These are phyloP conservation scores for Citrus reticulata DNA, from an alignment of 345 rosid species.

Conservation along the genomic window DNA sequence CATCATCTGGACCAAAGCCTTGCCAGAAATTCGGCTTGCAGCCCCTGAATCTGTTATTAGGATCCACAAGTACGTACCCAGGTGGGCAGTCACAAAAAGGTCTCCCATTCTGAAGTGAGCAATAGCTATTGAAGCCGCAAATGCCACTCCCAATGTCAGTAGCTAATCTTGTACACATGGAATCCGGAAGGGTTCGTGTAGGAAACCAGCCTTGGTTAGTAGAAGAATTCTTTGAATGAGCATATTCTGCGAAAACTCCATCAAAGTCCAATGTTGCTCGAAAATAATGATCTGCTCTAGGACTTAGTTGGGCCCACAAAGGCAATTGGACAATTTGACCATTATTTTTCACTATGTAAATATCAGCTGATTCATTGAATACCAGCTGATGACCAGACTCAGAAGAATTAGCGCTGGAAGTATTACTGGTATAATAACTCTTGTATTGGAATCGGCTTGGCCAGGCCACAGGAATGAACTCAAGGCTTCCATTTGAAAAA, in stretches of 20 bases:
- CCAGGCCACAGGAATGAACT: slow-evolving; percentile 17
- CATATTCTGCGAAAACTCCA: slow-evolving; percentile 22
- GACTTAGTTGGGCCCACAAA: background rate
- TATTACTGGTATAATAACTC: slow-evolving; percentile 16
- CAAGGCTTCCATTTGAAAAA: slow-evolving; percentile 16
- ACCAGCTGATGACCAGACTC: slow-evolving; percentile 9
- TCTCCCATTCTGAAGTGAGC: slow-evolving; percentile 7
- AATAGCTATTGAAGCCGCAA: slow-evolving; percentile 30
- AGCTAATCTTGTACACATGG: slow-evolving; percentile 11
- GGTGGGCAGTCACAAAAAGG: slow-evolving; percentile 22
- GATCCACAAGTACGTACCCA: slow-evolving; percentile 13
- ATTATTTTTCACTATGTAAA: background rate
- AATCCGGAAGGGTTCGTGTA: background rate
- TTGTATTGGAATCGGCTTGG: slow-evolving; percentile 10
- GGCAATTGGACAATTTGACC: slow-evolving; percentile 1
- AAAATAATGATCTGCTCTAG: slow-evolving; percentile 11
- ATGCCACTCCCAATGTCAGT: slow-evolving; percentile 9
- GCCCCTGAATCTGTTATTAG: background rate
- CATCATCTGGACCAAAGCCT: slow-evolving; percentile 14
- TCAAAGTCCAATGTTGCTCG: slow-evolving; percentile 27
- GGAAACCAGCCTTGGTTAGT: slow-evolving; percentile 1
- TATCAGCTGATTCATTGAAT: slow-evolving; percentile 18
- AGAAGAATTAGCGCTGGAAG: background rate
- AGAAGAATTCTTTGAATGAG: slow-evolving; percentile 9
- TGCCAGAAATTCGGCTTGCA: slow-evolving; percentile 11